Evolutionary conservation across 1,284 basidiomycete species (phyloP), one percentile per base, ranked within the genome.

Genomic region (Pyrrhoderma lamaoense): DNA sequence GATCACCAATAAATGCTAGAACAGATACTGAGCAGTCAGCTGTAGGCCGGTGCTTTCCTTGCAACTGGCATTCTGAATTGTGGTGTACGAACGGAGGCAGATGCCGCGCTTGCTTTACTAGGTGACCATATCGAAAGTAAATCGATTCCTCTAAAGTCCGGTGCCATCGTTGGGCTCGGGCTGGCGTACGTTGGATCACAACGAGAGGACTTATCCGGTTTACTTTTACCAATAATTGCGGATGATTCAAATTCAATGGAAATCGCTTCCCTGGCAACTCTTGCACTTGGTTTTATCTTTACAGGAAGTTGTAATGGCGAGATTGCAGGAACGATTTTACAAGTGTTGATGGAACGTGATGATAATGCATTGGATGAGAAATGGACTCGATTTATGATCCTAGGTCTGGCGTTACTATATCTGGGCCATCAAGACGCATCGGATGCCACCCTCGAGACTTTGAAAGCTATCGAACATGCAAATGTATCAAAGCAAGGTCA

Each of bases 251-350:
- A 82, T 39, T 84, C 89, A 34, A 97, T 95, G 82, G 93, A 99
- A 66, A 82, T 99, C 22, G 85, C 86, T 0, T 80, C 89, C 38
- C 76, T 97, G 56, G 82, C 93, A 18, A 84, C 93, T 0, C 75
- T 99, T 19, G 82, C 94, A 0, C 77, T 98, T 16, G 95, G 95
- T 1, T 95, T 98, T 67, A 85, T 98, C 53, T 98, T 93, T 64
- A 93, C 95, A 34, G 96, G 95, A 21, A 93, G 92, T 61, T 91
- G 88, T 49, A 89, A 98, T 62, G 95, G 93, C 18, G 96, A 99
- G 60, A 85, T 97, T 21, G 87, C 91, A 1, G 84, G 84, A 52
- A 84, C 87, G 0, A 94, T 99, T 52, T 69, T 98, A 62, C 93
- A 97, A 70, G 87, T 89, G 4, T 69, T 99, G 64, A 95, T 98